phyloP scores from a whole-genome alignment of 1,284 basidiomycete species.

The Tremellales sp. region DNA sequence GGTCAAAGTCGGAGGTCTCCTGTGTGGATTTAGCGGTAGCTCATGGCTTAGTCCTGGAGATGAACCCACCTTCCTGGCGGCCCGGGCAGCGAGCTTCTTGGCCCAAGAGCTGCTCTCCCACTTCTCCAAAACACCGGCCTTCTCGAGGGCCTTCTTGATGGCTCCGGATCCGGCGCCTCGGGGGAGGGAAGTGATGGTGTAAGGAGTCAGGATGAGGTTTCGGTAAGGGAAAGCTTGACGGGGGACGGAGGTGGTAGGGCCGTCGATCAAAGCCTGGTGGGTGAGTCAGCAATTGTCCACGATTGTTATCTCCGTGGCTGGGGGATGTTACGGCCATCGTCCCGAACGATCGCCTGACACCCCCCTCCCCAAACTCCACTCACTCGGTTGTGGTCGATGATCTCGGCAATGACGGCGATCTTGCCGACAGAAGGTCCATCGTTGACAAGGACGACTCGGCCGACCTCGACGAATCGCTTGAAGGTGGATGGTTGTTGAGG shows the following conservation, averaged over 20 bases:
- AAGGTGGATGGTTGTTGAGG: constrained; percentile 67
- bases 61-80: constrained; percentile 64
- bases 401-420: constrained; percentile 93
- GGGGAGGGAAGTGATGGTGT: constrained; percentile 78
- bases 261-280: constrained; percentile 86
- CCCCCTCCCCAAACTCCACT: too few relatives aligned
- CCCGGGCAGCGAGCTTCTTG: constrained; percentile 74
- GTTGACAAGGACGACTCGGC: constrained; percentile 96
- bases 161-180: constrained; percentile 77
- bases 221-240: constrained; percentile 90
- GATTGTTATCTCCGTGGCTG: too few relatives aligned
- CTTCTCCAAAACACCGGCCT: constrained; percentile 51
- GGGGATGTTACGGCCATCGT: too few relatives aligned
- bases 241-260: constrained; percentile 82
- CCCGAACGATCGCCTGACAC: too few relatives aligned
- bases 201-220: constrained; percentile 85
- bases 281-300: too few relatives aligned
- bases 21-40: constrained; percentile 7
- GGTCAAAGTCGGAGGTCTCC: constrained; percentile 81
- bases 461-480: constrained; percentile 97
- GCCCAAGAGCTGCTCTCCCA: constrained; percentile 85
- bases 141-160: constrained; percentile 84
- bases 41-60: too few relatives aligned
- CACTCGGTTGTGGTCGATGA: constrained; percentile 99
- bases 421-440: constrained; percentile 79